Evolutionary conservation across 257 asterid species (phyloP).

Genomic region (Solanum appendiculatum): DNA sequence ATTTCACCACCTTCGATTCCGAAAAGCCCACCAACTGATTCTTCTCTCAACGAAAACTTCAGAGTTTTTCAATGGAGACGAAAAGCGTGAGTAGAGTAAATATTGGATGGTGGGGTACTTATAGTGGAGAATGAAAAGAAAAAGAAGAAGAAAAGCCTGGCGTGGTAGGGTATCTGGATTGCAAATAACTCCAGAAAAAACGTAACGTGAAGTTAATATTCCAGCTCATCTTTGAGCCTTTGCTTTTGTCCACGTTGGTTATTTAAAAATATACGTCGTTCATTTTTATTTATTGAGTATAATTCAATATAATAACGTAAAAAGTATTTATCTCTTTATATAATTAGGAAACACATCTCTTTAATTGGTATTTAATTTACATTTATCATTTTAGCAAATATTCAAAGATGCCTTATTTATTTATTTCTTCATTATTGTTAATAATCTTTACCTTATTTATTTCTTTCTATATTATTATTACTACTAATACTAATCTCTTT

Average conservation of each 20-base stretch:
- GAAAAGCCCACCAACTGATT: not conserved
- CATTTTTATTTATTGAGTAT: no score
- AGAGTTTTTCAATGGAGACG: not conserved
- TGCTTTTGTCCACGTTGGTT: not conserved
- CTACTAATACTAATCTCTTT: not conserved
- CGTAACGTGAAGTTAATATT: not conserved
- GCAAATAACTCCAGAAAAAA: not conserved
- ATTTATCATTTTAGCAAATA: not conserved
- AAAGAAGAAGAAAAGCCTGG: not conserved
- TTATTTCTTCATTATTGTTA: not conserved
- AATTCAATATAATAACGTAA: no score
- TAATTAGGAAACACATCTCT: not conserved
- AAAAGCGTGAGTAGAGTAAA: not conserved
- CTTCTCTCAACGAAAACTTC: not conserved
- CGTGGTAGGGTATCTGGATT: not conserved
- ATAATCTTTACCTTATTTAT: no score
- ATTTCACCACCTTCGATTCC: slow-evolving; percentile 15
- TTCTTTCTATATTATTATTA: not conserved
- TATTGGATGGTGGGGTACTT: not conserved
- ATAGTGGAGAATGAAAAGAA: not conserved
- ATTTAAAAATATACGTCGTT: no score
- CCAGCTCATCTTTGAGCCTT: not conserved
- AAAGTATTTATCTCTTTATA: no score
- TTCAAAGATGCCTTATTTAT: not conserved
- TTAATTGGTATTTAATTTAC: not conserved